Evolutionary conservation across 75 land plant species (phyloP).

Genomic region (Pinus taeda): DNA sequence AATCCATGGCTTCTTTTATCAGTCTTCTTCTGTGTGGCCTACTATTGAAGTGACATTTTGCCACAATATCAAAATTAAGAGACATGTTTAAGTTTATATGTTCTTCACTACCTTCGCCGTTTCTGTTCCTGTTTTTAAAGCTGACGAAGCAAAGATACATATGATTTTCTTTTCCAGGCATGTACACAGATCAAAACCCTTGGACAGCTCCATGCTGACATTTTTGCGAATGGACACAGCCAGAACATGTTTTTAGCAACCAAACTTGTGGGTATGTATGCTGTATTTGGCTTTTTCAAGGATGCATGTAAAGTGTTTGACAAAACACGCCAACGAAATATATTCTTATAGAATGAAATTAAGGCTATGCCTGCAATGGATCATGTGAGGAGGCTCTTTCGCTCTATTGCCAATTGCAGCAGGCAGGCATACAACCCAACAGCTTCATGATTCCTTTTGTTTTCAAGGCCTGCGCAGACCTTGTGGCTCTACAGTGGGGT

Average conservation of each 20-base stretch:
- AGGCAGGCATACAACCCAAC: constrained; percentile 18
- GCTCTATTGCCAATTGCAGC: constrained; percentile 17
- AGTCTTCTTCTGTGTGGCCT: no score
- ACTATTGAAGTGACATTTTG: no score
- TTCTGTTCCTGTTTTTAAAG: no score
- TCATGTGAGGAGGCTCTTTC: constrained; percentile 18
- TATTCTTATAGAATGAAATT: constrained; percentile 30
- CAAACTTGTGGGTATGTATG: neutral
- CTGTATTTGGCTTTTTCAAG: neutral
- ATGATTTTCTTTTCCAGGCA: neutral
- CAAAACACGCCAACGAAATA: constrained; percentile 11
- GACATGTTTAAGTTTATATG: no score
- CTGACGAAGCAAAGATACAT: no score
- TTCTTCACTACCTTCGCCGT: no score
- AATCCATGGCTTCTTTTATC: no score
- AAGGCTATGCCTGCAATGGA: constrained; percentile 26
- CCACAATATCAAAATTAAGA: no score
- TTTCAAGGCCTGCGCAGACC: constrained; percentile 22
- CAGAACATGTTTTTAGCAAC: neutral
- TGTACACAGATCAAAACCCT: neutral
- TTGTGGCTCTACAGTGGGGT: constrained; percentile 12
- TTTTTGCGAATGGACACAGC: neutral
- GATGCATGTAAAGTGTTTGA: constrained; percentile 4
- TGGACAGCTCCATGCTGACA: neutral
- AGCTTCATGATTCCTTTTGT: constrained; percentile 23